A percentile compares a stretch with the other conserved stretches of the same genome.
phyloP scores from a whole-genome alignment of 192 early-diverging fungal species.

The Endogone sp. region DNA sequence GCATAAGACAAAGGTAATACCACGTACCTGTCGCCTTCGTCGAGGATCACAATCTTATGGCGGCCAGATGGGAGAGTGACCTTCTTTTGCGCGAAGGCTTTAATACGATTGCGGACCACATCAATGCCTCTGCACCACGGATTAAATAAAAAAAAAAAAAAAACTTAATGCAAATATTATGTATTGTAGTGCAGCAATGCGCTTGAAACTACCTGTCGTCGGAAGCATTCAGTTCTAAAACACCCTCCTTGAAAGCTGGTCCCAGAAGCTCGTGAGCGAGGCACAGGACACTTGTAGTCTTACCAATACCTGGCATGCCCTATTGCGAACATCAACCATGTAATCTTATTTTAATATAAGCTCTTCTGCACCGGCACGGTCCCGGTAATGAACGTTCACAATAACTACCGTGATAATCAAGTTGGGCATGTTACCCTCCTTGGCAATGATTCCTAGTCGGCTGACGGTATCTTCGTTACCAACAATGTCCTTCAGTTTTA shows the following conservation, averaged over 20 bases:
- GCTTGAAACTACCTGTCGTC: conserved; percentile 84
- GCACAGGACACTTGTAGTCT: conserved; percentile 94
- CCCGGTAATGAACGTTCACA: not conserved
- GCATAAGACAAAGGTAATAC: not conserved
- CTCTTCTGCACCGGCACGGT: too few species aligned
- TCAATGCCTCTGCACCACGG: conserved; percentile 88
- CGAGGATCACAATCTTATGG: conserved; percentile 90
- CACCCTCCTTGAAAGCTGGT: conserved; percentile 81
- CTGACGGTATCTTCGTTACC: conserved; percentile 92
- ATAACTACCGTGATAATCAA: conserved; percentile 82
- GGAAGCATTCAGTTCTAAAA: conserved; percentile 97
- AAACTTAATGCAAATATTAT: not conserved
- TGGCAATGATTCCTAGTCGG: conserved; percentile 79
- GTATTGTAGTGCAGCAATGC: not conserved
- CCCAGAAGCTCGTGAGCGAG: conserved; percentile 90
- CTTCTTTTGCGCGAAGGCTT: conserved; percentile 98
- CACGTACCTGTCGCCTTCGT: conserved; percentile 87
- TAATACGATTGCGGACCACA: conserved; percentile 94
- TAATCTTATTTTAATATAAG: not conserved
- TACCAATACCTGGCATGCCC: conserved; percentile 95
- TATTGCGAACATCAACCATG: conserved; percentile 13
- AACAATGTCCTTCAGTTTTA: conserved; percentile 81
- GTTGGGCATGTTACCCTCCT: conserved; percentile 94
- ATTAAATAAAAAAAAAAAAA: not conserved
- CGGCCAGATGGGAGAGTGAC: conserved; percentile 86